phyloP scores from a whole-genome alignment of 495 filamentous ascomycete genomes.

The Annulohypoxylon maeteangense region DNA sequence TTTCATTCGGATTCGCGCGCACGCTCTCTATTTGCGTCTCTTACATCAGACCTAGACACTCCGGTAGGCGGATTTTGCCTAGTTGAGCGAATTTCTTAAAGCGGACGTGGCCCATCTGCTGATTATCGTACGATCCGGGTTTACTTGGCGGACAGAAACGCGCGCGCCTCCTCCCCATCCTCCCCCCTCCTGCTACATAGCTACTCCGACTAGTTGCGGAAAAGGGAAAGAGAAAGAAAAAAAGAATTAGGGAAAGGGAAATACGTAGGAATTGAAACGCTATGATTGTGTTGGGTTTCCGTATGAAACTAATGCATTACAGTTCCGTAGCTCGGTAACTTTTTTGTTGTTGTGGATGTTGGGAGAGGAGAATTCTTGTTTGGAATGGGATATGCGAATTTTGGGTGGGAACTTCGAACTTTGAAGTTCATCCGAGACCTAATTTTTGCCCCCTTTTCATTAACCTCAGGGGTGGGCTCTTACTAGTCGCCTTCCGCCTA shows the following conservation, averaged over 20 bases:
- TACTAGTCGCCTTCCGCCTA: background rate
- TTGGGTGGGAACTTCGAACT: background rate
- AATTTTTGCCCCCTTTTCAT: slow-evolving; percentile 2
- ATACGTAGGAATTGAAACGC: background rate
- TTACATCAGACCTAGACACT: slow-evolving; percentile 32
- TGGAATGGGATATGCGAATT: background rate
- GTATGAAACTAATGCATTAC: slow-evolving; percentile 15
- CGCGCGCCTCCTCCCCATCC: slow-evolving; percentile 13
- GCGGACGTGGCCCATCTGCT: slow-evolving; percentile 3
- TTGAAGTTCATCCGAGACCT: background rate
- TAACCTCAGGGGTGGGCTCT: background rate
- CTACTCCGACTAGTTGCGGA: slow-evolving; percentile 9
- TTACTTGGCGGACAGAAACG: slow-evolving; percentile 22
- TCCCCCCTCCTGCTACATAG: too few species aligned
- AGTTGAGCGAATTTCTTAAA: slow-evolving; percentile 9
- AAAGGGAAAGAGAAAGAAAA: too few species aligned
- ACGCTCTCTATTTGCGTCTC: slow-evolving; percentile 6
- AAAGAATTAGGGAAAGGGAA: too few species aligned
- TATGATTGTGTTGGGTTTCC: slow-evolving; percentile 1
- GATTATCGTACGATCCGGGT: slow-evolving; percentile 33
- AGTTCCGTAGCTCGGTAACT: slow-evolving; percentile 5
- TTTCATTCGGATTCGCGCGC: background rate
- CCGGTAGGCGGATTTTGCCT: slow-evolving; percentile 20
- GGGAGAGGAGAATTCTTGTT: background rate
- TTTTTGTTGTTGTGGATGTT: background rate